Conservation (phyloP, 164 flowering plant species). For the Chloranthus sessilifolius region DNA sequence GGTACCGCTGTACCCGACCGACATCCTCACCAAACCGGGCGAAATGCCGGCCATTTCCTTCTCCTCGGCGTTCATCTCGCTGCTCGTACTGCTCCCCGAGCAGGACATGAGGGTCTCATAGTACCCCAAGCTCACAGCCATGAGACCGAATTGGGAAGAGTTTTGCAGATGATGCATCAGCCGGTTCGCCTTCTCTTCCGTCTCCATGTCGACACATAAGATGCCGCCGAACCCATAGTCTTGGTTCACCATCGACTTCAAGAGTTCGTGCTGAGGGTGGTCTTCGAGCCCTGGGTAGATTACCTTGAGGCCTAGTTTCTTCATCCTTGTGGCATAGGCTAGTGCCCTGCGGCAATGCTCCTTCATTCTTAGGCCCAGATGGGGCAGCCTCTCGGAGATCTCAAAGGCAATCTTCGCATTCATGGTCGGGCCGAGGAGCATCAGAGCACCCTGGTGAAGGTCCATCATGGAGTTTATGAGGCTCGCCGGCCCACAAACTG, state of each 20-base stretch:
- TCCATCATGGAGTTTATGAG: slow-evolving; percentile 96
- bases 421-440: slow-evolving; percentile 95
- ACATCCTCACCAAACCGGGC: slow-evolving; percentile 88
- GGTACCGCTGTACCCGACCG: slow-evolving; percentile 77
- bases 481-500: slow-evolving; percentile 73
- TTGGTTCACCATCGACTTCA: slow-evolving; percentile 52
- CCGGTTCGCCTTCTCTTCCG: slow-evolving; percentile 68
- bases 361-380: slow-evolving; percentile 75
- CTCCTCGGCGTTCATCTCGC: slow-evolving; percentile 71
- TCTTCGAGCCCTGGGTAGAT: slow-evolving; percentile 88
- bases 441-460: slow-evolving; percentile 74
- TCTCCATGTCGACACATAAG: slow-evolving; percentile 77
- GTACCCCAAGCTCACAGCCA: slow-evolving; percentile 95
- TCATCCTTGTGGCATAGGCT: slow-evolving; percentile 67
- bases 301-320: slow-evolving; percentile 79
- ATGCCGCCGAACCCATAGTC: slow-evolving; percentile 85
- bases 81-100: slow-evolving; percentile 91
- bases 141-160: slow-evolving; percentile 71
- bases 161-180: slow-evolving; percentile 74
- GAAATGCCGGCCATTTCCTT: slow-evolving; percentile 71
- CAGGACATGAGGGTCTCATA: slow-evolving; percentile 97
- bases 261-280: slow-evolving; percentile 62
- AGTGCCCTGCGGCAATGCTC: slow-evolving; percentile 76
- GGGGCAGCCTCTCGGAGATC: slow-evolving; percentile 77
- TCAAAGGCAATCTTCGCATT: slow-evolving; percentile 90